A percentile compares a stretch with the other conserved stretches of the same genome.
Conservation (phyloP, 2,329 filamentous ascomycete genomes). For the Xylaria sp. region DNA sequence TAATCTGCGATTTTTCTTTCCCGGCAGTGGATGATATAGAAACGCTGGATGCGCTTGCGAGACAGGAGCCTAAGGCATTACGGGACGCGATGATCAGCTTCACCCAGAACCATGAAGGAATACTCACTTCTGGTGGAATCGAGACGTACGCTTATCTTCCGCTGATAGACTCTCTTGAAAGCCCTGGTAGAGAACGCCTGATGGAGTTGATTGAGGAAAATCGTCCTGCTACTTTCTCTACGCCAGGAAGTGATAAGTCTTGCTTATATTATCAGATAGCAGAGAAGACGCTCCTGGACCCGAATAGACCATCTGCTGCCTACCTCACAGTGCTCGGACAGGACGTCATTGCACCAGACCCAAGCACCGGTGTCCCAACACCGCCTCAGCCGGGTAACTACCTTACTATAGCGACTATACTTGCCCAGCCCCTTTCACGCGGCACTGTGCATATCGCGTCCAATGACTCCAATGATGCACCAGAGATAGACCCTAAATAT, state of each 20-base stretch:
- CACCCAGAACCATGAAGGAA: conserved; percentile 23
- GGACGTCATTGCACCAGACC: conserved; percentile 21
- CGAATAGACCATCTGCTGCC: conserved; percentile 23
- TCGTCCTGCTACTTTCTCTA: neutral
- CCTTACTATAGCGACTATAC: conserved; percentile 29
- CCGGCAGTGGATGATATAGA: conserved; percentile 35
- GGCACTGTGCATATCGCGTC: conserved; percentile 36
- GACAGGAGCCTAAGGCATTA: conserved; percentile 31
- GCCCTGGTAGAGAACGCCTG: conserved; percentile 16
- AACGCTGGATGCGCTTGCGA: conserved; percentile 35
- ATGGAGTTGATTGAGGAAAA: conserved; percentile 22
- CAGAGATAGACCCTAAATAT: conserved; percentile 34
- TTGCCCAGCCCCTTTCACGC: conserved; percentile 36
- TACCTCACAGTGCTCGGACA: conserved; percentile 34
- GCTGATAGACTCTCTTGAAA: conserved; percentile 9
- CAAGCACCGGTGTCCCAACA: conserved; percentile 16
- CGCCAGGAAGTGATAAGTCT: conserved; percentile 1
- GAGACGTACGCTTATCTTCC: conserved; percentile 40
- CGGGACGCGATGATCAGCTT: conserved; percentile 32
- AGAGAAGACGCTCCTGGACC: conserved; percentile 33
- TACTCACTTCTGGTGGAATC: conserved; percentile 33
- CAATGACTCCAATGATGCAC: neutral
- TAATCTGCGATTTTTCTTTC: conserved; percentile 28
- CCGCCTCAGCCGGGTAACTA: conserved; percentile 25
- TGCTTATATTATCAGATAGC: conserved; percentile 30